Evolutionary conservation across 2,329 filamentous ascomycete genomes (phyloP).

Genomic region (Fusarium burgessii): DNA sequence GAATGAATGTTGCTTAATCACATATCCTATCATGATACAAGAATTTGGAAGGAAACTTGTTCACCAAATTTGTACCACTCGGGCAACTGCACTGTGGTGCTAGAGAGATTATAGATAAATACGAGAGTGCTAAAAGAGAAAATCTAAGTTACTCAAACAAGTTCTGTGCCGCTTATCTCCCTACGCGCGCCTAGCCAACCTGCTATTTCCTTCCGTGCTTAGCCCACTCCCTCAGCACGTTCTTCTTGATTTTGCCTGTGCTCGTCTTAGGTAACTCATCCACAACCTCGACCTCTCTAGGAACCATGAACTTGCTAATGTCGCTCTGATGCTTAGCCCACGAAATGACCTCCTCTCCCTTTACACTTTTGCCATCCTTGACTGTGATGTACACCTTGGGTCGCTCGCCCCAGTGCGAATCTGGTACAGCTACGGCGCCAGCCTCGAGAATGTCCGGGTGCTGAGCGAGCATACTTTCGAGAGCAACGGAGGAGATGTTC

Average conservation of each 20-base stretch:
- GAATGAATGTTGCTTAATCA: conserved; percentile 43
- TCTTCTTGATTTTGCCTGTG: conserved; percentile 97
- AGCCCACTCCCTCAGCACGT: conserved; percentile 88
- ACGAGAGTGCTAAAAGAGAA: neutral
- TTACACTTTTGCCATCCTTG: conserved; percentile 68
- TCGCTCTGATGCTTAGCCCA: conserved; percentile 86
- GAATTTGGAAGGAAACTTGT: neutral
- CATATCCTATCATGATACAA: neutral
- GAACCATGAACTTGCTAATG: conserved; percentile 93
- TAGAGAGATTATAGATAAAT: conserved; percentile 7
- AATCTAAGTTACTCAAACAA: neutral
- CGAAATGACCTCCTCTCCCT: conserved; percentile 74
- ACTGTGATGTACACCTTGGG: conserved; percentile 94
- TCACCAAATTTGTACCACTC: neutral
- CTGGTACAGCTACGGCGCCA: conserved; percentile 87
- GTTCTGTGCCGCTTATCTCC: neutral
- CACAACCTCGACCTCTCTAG: conserved; percentile 80
- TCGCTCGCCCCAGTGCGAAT: conserved; percentile 95
- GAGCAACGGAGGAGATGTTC: conserved; percentile 93
- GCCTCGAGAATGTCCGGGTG: conserved; percentile 93
- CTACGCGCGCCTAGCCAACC: neutral
- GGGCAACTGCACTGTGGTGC: conserved; percentile 3
- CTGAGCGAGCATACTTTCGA: conserved; percentile 89
- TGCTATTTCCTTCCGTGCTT: conserved; percentile 44
- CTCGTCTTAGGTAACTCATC: conserved; percentile 93